Evolutionary conservation across 2,329 filamentous ascomycete species (phyloP).

Genomic region (Sporothrix curviconia): DNA sequence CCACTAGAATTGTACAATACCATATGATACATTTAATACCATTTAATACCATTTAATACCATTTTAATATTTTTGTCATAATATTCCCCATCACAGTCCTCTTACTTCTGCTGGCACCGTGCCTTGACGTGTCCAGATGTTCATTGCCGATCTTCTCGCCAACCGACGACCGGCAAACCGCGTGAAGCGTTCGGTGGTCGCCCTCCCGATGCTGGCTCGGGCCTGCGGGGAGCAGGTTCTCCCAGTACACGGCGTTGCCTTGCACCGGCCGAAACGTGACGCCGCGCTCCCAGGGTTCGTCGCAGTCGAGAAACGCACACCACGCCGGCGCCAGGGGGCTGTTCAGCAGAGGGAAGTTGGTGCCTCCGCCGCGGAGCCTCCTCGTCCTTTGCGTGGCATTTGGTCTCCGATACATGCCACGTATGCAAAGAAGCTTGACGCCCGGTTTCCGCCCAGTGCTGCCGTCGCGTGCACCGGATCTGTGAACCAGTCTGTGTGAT

Average conservation of each 20-base stretch:
- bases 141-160: constrained; percentile 46
- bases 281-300: constrained; percentile 39
- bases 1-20: not conserved
- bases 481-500: constrained; percentile 47
- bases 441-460: constrained; percentile 37
- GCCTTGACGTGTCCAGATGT: constrained; percentile 44
- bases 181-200: constrained; percentile 40
- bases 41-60: too few species aligned
- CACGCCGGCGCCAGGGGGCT: constrained; percentile 31
- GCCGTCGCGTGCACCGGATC: constrained; percentile 31
- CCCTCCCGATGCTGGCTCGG: constrained; percentile 34
- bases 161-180: constrained; percentile 39
- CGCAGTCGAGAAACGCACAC: constrained; percentile 43
- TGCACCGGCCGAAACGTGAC: constrained; percentile 42
- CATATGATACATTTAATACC: not conserved
- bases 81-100: constrained; percentile 22
- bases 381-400: not conserved
- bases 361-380: constrained; percentile 36
- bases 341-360: constrained; percentile 41
- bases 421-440: constrained; percentile 43
- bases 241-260: constrained; percentile 45
- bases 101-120: constrained; percentile 30
- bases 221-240: constrained; percentile 38
- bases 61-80: not conserved
- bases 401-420: constrained; percentile 32